These are phyloP conservation scores for Microsporum audouinii DNA, from an alignment of 2,329 filamentous ascomycete species.

Conservation along the genomic window DNA sequence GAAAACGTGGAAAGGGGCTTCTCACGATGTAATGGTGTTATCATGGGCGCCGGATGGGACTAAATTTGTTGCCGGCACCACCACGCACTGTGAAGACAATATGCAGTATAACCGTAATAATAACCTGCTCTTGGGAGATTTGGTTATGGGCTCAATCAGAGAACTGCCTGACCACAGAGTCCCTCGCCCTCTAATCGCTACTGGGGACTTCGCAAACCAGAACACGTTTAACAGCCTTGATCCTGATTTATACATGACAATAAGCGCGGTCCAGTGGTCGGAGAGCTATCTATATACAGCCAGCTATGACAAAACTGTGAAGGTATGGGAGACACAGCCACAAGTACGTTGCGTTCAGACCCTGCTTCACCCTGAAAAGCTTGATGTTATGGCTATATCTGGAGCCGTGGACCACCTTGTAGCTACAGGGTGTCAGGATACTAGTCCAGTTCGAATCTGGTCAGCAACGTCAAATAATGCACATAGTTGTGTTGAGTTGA, in stretches of 20 bases:
- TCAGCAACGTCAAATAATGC: background rate
- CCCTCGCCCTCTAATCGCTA: conserved; percentile 26
- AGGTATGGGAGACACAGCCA: conserved; percentile 41
- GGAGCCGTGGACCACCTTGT: conserved; percentile 27
- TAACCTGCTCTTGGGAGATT: conserved; percentile 46
- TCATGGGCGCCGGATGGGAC: conserved; percentile 47
- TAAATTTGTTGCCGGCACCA: conserved; percentile 46
- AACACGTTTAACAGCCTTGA: conserved; percentile 37
- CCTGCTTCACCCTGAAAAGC: conserved; percentile 36
- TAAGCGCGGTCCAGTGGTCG: conserved; percentile 45
- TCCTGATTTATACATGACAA: conserved; percentile 44
- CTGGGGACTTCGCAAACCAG: conserved; percentile 35
- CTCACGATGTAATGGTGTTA: conserved; percentile 45
- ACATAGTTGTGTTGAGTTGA: background rate
- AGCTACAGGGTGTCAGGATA: conserved; percentile 38
- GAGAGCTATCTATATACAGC: conserved; percentile 41
- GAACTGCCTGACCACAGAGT: conserved; percentile 46
- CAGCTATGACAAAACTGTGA: conserved; percentile 46
- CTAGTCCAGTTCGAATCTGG: conserved; percentile 28
- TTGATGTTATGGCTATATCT: conserved; percentile 43
- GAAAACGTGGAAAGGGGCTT: conserved; percentile 45
- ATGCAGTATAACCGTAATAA: conserved; percentile 50
- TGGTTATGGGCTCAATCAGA: conserved; percentile 31
- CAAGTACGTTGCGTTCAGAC: conserved; percentile 24
- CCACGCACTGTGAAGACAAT: conserved; percentile 45